Percentiles rank a stretch among this genome's conserved stretches.
phyloP scores from a whole-genome alignment of 805 yeast species.

The Yarrowia sp. region DNA sequence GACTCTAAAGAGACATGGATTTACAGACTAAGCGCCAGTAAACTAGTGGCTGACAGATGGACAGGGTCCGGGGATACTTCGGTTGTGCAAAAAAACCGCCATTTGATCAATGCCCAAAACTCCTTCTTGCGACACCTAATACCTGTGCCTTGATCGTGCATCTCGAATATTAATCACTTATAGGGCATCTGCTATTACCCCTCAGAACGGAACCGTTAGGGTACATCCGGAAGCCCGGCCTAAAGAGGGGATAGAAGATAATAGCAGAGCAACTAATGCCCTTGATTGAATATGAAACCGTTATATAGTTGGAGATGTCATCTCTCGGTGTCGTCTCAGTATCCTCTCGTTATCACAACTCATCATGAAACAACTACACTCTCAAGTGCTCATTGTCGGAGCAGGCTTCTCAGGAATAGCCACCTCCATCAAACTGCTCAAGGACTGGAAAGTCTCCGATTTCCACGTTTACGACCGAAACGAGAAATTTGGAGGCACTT shows the following conservation, averaged over 20 bases:
- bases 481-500: slow-evolving; percentile 43
- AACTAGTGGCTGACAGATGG: too few species aligned
- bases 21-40: too few species aligned
- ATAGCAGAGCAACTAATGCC: background rate
- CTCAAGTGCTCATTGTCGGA: slow-evolving; percentile 30
- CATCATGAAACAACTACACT: slow-evolving; percentile 10
- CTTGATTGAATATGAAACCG: background rate
- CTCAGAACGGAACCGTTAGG: slow-evolving; percentile 6
- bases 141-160: background rate
- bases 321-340: background rate
- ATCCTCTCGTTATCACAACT: background rate
- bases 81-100: too few species aligned
- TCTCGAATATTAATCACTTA: background rate
- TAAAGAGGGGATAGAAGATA: background rate
- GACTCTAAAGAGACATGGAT: too few species aligned
- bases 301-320: background rate
- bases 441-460: slow-evolving; percentile 37
- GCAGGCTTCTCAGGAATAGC: slow-evolving; percentile 37
- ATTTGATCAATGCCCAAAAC: too few species aligned
- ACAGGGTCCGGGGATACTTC: too few species aligned
- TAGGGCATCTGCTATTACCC: background rate
- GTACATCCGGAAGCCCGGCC: slow-evolving; percentile 9
- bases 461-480: slow-evolving; percentile 41
- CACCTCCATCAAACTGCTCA: slow-evolving; percentile 29
- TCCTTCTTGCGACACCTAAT: too few species aligned